Evolutionary conservation across 208 protist species (phyloP).

Genomic region (Paratrypanosoma confusum): DNA sequence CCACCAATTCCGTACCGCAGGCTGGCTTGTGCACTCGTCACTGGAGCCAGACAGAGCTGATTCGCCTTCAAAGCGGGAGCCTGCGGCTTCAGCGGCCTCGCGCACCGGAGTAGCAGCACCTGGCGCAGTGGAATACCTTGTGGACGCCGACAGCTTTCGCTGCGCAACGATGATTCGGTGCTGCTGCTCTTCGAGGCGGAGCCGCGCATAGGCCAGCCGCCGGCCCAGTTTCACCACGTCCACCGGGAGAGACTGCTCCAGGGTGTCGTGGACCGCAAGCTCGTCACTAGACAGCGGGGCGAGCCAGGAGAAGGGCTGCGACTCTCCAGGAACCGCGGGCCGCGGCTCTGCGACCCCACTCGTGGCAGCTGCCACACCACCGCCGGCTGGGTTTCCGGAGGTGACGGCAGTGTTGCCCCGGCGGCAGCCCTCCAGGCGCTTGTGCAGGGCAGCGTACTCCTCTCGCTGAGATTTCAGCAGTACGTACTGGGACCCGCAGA

Average conservation of each 20-base stretch:
- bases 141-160: background rate
- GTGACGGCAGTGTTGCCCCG: too few species aligned
- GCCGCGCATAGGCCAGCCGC: conserved; percentile 23
- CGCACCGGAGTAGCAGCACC: background rate
- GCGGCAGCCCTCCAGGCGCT: too few species aligned
- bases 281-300: conserved; percentile 23
- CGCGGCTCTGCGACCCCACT: too few species aligned
- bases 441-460: conserved; percentile 36
- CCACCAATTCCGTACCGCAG: too few species aligned
- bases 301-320: conserved; percentile 31
- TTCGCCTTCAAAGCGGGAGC: background rate
- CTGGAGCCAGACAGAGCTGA: too few species aligned
- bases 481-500: conserved; percentile 41
- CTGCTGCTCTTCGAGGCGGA: conserved; percentile 8
- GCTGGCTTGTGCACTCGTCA: too few species aligned
- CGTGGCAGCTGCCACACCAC: too few species aligned
- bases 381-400: too few species aligned
- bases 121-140: background rate
- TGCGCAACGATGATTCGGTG: conserved; percentile 1
- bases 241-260: conserved; percentile 49
- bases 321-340: too few species aligned
- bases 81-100: background rate
- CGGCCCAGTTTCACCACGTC: conserved; percentile 47
- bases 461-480: conserved; percentile 21
- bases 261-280: conserved; percentile 9